phyloP scores from a whole-genome alignment of 768 basidiomycete species.

The Phlebiopsis flavidoalba region DNA sequence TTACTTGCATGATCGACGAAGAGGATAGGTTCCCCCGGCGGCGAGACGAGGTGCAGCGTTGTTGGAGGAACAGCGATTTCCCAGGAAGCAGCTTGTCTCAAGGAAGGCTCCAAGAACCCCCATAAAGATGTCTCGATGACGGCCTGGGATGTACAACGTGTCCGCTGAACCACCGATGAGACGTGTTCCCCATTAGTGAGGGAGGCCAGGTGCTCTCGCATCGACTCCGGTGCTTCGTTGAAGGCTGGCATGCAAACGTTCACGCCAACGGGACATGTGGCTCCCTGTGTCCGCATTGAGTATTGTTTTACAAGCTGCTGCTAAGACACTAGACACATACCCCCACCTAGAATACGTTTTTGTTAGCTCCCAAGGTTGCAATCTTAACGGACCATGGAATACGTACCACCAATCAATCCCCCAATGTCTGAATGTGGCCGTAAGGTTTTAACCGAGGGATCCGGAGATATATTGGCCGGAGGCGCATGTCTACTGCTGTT shows the following conservation, averaged over 20 bases:
- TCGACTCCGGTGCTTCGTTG: conserved; percentile 26
- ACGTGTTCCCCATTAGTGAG: conserved; percentile 30
- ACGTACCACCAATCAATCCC: conserved; percentile 37
- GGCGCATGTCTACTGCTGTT: conserved; percentile 31
- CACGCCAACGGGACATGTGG: conserved; percentile 41
- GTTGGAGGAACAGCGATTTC: conserved; percentile 48
- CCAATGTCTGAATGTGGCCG: conserved; percentile 38
- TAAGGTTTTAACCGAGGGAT: conserved; percentile 31
- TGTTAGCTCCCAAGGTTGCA: background rate
- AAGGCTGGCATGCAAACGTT: conserved; percentile 40
- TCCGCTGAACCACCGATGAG: conserved; percentile 45
- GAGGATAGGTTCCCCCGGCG: conserved; percentile 34
- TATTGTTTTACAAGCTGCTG: background rate
- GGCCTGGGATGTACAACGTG: conserved; percentile 44
- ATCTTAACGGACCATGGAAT: background rate
- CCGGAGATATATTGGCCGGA: conserved; percentile 37
- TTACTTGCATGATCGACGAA: conserved; percentile 42
- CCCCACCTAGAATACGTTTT: conserved; percentile 36
- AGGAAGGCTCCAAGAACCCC: conserved; percentile 39
- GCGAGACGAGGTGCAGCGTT: conserved; percentile 36
- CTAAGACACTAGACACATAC: conserved; percentile 21
- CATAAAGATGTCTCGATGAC: conserved; percentile 35
- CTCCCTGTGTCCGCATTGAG: conserved; percentile 25
- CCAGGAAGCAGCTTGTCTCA: conserved; percentile 42
- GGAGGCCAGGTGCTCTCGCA: conserved; percentile 34